Evolutionary conservation across 345 rosid species (phyloP), one percentile per base, ranked within the genome.

Genomic region (Salix brachista): DNA sequence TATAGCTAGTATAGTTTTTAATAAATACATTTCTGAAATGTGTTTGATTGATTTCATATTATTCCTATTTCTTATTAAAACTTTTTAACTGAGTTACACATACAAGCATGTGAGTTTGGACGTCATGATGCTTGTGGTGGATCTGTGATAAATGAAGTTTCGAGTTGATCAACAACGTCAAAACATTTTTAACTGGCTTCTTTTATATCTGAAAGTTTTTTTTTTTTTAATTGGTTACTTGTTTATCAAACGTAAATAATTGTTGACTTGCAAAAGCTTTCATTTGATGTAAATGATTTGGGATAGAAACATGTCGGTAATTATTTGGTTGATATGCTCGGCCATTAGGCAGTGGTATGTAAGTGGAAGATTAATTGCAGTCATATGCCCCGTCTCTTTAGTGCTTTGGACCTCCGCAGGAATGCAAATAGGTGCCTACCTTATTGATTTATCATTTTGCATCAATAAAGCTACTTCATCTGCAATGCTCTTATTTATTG

Each of bases 11-110:
- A 8, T 37, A 69, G 25, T 60, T 74, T 42, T 65, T 69, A 60
- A 19, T 19, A 39, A 34, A 71, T 64, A 41, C 52, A 67, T 71
- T 21, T 41, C 56, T 68, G 46, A 69, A 7, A 50, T 60, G 26
- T 75, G 56, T 65, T 75, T 71, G 39, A 23, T 32, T 68, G 37
- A 17, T 34, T 54, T 73, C 37, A 69, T 65, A 74, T 36, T 62
- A 28, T 69, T 77, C 25, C 21, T 44, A 42, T 3, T 44, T 42
- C 62, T 64, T 3, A 44, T 74, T 28, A 44, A 37, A n/a, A 23
- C 8, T 16, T 30, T 21, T 37, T 60, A 23, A 16, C 21, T 41
- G 14, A 42, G 39, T 8, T 39, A 23, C 67, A 21, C 21, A 37
- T 17, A 39, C 42, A 64, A 41, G 30, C 60, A 28, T 16, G 19